phyloP scores from a whole-genome alignment of 1,284 basidiomycete species.

The Tylopilus microsporus region DNA sequence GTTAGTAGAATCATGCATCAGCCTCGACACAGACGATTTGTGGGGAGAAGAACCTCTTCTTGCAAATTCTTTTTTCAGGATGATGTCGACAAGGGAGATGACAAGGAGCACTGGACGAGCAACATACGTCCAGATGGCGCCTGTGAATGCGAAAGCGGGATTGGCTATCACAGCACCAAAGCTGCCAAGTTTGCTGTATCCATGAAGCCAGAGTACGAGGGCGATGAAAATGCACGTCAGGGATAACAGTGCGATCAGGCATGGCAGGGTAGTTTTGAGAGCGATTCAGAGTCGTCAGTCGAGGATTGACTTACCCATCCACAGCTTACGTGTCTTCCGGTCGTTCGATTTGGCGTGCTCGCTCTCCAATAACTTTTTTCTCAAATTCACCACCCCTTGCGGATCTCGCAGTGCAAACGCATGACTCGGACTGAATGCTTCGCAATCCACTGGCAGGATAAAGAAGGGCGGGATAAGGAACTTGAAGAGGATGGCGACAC shows the following conservation, averaged over 20 bases:
- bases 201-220: conserved; percentile 28
- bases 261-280: conserved; percentile 12
- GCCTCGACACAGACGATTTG: conserved; percentile 45
- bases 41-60: conserved; percentile 27
- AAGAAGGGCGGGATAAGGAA: no score
- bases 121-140: conserved; percentile 31
- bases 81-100: conserved; percentile 1
- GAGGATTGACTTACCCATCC: conserved; percentile 27
- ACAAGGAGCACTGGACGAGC: neutral
- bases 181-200: conserved; percentile 26
- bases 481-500: no score
- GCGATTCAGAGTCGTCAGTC: neutral
- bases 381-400: no score
- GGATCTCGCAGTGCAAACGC: no score
- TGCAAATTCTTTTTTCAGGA: conserved; percentile 23
- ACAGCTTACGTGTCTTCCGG: conserved; percentile 21
- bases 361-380: no score
- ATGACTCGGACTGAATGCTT: no score
- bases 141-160: conserved; percentile 24
- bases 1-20: no score
- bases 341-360: no score
- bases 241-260: conserved; percentile 28
- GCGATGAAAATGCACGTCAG: conserved; percentile 27
- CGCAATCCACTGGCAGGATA: no score
- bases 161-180: conserved; percentile 32